phyloP scores from a whole-genome alignment of 2,329 filamentous ascomycete genomes.

The Stemphylium vesicarium region DNA sequence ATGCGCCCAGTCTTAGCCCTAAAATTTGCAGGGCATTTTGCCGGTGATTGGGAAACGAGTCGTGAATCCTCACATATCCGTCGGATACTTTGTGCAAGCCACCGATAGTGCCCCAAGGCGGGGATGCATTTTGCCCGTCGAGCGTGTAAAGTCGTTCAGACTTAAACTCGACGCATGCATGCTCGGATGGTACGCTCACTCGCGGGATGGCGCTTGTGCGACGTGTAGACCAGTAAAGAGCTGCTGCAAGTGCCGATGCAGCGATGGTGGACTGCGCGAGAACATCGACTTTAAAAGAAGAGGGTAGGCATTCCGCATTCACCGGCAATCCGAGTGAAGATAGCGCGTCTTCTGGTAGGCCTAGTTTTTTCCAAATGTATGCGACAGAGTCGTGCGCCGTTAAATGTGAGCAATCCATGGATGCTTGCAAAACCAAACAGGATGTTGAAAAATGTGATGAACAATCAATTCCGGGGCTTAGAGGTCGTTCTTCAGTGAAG shows the following conservation, averaged over 20 bases:
- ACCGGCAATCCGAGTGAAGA: slow-evolving; percentile 26
- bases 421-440: no score
- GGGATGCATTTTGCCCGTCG: slow-evolving; percentile 43
- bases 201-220: slow-evolving; percentile 37
- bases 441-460: no score
- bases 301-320: slow-evolving; percentile 48
- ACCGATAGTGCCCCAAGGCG: slow-evolving; percentile 55
- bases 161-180: slow-evolving; percentile 61
- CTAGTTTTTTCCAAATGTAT: slow-evolving; percentile 38
- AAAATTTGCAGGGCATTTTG: slow-evolving; percentile 54
- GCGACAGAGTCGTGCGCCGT: slow-evolving; percentile 32
- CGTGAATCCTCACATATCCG: slow-evolving; percentile 63
- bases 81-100: slow-evolving; percentile 60
- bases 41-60: slow-evolving; percentile 60
- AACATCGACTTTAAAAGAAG: slow-evolving; percentile 62
- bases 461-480: no score
- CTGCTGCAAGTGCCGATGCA: slow-evolving; percentile 58
- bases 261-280: slow-evolving; percentile 62
- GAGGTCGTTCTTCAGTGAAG: no score
- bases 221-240: slow-evolving; percentile 52
- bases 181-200: slow-evolving; percentile 54
- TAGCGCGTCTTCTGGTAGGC: slow-evolving; percentile 31
- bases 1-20: slow-evolving; percentile 43
- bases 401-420: slow-evolving; percentile 33
- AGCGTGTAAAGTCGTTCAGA: slow-evolving; percentile 60